phyloP scores from a whole-genome alignment of 2,329 filamentous ascomycete genomes.

The Fusarium guadeloupense region DNA sequence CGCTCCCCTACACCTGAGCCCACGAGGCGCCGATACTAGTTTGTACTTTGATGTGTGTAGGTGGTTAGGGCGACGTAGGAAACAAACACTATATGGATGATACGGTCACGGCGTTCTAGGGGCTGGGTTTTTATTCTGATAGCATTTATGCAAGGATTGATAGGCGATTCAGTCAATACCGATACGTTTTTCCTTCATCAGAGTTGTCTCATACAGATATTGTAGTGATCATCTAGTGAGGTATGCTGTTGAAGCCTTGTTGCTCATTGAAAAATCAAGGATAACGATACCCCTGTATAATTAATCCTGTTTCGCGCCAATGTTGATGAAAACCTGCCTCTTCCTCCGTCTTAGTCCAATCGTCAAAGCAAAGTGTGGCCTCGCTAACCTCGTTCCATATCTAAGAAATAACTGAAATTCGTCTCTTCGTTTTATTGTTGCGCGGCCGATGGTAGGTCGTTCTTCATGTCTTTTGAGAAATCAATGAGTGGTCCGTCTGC shows the following conservation, averaged over 20 bases:
- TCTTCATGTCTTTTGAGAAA: slow-evolving; percentile 64
- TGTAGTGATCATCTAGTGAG: slow-evolving; percentile 25
- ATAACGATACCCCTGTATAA: slow-evolving; percentile 42
- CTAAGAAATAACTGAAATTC: slow-evolving; percentile 25
- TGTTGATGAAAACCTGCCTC: slow-evolving; percentile 39
- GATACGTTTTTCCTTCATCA: slow-evolving; percentile 32
- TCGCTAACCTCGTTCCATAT: slow-evolving; percentile 17
- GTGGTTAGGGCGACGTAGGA: slow-evolving; percentile 1
- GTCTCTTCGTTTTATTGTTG: slow-evolving; percentile 38
- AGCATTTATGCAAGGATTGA: slow-evolving; percentile 31
- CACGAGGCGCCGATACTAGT: slow-evolving; percentile 73
- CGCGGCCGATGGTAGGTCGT: slow-evolving; percentile 52
- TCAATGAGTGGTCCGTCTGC: slow-evolving; percentile 63
- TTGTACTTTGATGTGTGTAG: slow-evolving; percentile 6
- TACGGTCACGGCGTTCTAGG: slow-evolving; percentile 43
- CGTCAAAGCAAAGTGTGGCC: slow-evolving; percentile 32
- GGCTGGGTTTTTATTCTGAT: slow-evolving; percentile 30
- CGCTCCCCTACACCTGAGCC: slow-evolving; percentile 90
- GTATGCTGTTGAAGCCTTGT: slow-evolving; percentile 42
- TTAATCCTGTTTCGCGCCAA: slow-evolving; percentile 40
- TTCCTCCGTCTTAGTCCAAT: slow-evolving; percentile 28
- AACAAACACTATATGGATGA: slow-evolving; percentile 25
- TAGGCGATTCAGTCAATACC: slow-evolving; percentile 29
- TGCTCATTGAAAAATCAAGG: slow-evolving; percentile 41
- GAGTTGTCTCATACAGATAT: slow-evolving; percentile 21